Conservation (phyloP, 2,329 filamentous ascomycete species). For the Cladosporium sp. region DNA sequence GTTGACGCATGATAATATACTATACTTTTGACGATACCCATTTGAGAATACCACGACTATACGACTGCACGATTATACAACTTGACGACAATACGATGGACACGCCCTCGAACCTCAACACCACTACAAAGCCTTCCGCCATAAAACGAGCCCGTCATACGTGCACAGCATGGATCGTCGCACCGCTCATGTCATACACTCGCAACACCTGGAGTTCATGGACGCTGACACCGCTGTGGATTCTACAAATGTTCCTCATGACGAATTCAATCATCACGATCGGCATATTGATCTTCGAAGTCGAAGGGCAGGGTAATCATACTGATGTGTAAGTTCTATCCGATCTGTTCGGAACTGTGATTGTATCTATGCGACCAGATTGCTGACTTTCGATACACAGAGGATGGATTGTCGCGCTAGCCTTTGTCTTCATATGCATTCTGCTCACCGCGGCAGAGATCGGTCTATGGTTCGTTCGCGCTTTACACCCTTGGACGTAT, state of each 20-base stretch:
- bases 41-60: no score
- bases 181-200: constrained; percentile 4
- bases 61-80: no score
- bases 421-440: constrained; percentile 13
- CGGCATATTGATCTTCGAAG: constrained; percentile 5
- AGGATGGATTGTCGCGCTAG: constrained; percentile 7
- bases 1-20: no score
- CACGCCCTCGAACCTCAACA: neutral
- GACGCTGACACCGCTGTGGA: neutral
- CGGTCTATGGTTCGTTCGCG: constrained; percentile 18
- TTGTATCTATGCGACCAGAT: neutral
- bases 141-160: neutral
- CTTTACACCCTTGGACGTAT: constrained; percentile 19
- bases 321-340: neutral
- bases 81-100: neutral
- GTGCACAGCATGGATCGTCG: constrained; percentile 9
- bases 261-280: constrained; percentile 1
- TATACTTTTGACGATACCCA: no score
- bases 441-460: constrained; percentile 15
- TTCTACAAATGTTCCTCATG: constrained; percentile 6
- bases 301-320: constrained; percentile 1
- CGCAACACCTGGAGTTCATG: constrained; percentile 7
- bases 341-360: neutral
- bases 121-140: neutral
- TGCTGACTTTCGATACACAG: neutral